Base-by-base conservation (phyloP, 1,284 basidiomycete species). In the Cryptococcus sp. region DNA sequence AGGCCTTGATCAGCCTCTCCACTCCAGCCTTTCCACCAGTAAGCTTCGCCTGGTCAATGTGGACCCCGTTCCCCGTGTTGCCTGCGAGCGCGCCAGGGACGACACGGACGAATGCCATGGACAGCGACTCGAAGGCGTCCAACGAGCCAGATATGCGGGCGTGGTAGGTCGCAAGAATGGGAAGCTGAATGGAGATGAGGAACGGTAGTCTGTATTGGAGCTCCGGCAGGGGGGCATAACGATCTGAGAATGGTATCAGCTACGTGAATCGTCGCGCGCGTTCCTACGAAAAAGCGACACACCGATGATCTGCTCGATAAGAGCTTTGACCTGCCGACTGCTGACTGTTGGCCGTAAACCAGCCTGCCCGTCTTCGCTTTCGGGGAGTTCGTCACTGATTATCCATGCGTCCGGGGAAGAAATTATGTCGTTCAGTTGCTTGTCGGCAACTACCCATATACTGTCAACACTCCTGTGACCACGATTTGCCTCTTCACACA, bases 71-170 rank as follows among this genome's bases (percentile, higher is more conserved):
- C 50, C 78, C 77, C 46, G 85, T 80, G 46, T 75, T 75, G 15
- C 77, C 70, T 11, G 78, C 65, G 36, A 94, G 80, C 4, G 89
- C 90, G 4, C 94, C 95, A 0, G 95, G 93, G 6, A 98, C 91
- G 3, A 88, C 88, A 4, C 92, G 86, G 33, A 93, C 84, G 64
- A 98, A 86, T 0, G 87, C 84, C 18, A 88, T 90, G 1, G 91
- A 90, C 3, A 96, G 79, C 0, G 86, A 87, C 75, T 98, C 95
- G 66, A 97, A 97, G 0, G 93, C 93, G 66, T 97, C 92, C 11
- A 98, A 79, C 3, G 91, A 91, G 4, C 87, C 84, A 0, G 84
- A 82, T 69, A 98, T 86, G 15, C 93, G 85, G 9, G 81, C 77
- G 56, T 85, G 82, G 71, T 96, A 98, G 1, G 82, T 78, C 52